These are phyloP conservation scores for Prunus fruticosa DNA, from an alignment of 306 rosid species.

Conservation along the genomic window DNA sequence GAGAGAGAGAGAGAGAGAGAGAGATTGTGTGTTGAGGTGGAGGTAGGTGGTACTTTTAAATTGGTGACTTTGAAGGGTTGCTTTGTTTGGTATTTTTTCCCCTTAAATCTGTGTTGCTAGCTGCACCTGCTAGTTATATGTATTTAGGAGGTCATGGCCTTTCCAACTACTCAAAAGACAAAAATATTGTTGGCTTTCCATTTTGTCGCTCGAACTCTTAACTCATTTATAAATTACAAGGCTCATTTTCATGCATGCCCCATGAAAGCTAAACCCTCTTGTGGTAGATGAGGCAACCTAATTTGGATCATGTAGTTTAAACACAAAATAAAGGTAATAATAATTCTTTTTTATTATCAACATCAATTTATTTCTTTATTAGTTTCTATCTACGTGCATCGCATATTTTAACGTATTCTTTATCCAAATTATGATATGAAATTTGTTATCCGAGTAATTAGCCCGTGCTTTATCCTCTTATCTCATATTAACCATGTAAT, in stretches of 20 bases:
- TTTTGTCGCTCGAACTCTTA: too few relatives aligned
- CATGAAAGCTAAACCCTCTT: not conserved
- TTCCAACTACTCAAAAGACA: constrained; percentile 24
- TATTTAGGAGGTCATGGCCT: not conserved
- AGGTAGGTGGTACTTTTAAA: constrained; percentile 32
- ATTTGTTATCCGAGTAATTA: not conserved
- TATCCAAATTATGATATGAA: not conserved
- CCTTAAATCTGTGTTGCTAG: not conserved
- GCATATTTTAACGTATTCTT: not conserved
- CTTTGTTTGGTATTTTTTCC: constrained; percentile 16
- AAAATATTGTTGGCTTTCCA: not conserved
- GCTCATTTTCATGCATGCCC: not conserved
- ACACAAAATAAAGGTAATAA: too few relatives aligned
- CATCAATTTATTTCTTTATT: not conserved
- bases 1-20: too few relatives aligned
- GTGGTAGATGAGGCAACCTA: not conserved
- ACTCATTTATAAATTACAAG: not conserved
- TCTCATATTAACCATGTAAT: not conserved
- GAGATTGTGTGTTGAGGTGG: not conserved
- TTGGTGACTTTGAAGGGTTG: constrained; percentile 32
- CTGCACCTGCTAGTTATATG: not conserved
- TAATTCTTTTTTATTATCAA: too few relatives aligned
- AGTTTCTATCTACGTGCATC: not conserved
- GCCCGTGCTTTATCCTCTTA: not conserved
- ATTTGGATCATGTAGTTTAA: not conserved